Evolutionary conservation across 148 eudicot species (phyloP).

Genomic region (Camellia granthamiana): DNA sequence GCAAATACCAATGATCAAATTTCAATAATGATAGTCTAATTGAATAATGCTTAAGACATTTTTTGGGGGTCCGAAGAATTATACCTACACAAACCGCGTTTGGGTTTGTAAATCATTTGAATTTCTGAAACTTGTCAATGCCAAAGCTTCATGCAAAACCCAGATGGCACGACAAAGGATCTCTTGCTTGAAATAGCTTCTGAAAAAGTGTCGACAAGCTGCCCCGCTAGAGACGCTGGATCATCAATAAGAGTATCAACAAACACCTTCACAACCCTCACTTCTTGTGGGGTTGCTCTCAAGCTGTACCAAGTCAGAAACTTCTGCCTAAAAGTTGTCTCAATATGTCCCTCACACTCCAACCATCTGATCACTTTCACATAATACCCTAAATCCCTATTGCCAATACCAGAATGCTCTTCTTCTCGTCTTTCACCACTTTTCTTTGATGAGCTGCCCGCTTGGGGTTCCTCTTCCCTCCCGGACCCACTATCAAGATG

Average conservation of each 20-base stretch:
- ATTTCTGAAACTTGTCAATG: conserved; percentile 36
- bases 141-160: conserved; percentile 84
- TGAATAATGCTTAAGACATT: not conserved
- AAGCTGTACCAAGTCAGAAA: conserved; percentile 89
- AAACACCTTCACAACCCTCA: conserved; percentile 70
- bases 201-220: conserved; percentile 71
- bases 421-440: too few relatives aligned
- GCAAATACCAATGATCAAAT: conserved; percentile 8
- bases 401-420: conserved; percentile 32
- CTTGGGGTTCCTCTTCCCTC: conserved; percentile 26
- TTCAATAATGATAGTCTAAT: not conserved
- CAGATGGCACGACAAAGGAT: conserved; percentile 39
- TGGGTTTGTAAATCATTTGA: not conserved
- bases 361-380: conserved; percentile 70
- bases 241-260: conserved; percentile 64
- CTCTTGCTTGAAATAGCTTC: conserved; percentile 59
- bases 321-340: conserved; percentile 64
- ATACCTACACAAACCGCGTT: not conserved
- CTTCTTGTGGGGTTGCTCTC: conserved; percentile 70
- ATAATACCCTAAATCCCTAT: conserved; percentile 51
- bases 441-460: too few relatives aligned
- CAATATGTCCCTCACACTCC: conserved; percentile 74
- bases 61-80: conserved; percentile 6
- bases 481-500: conserved; percentile 24
- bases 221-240: conserved; percentile 71